Percentiles rank a stretch among this genome's conserved stretches.
Evolutionary conservation across 352 stramenopile species (phyloP).

Genomic region (Aphanomyces stellatus): DNA sequence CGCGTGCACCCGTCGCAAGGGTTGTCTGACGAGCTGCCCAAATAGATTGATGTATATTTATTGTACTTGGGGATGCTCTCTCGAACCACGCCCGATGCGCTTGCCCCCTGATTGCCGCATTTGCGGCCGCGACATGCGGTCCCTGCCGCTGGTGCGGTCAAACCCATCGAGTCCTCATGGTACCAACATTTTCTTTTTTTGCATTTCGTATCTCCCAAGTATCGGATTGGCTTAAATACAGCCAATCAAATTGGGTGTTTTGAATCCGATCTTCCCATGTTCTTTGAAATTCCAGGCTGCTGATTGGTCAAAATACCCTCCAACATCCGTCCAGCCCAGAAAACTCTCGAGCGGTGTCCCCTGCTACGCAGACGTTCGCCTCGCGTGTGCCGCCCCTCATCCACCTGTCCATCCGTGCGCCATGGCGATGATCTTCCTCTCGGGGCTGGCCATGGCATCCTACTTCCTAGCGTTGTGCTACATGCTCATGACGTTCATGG

Average conservation of each 20-base stretch:
- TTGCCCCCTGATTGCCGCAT: no score
- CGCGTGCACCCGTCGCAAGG: constrained; percentile 80
- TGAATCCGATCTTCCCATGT: neutral
- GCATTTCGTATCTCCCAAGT: no score
- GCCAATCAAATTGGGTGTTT: neutral
- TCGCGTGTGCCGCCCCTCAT: neutral
- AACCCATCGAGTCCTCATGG: no score
- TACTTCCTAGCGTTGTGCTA: constrained; percentile 86
- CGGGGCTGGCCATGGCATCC: constrained; percentile 78
- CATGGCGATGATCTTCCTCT: constrained; percentile 57
- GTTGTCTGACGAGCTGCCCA: constrained; percentile 64
- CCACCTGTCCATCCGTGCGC: neutral
- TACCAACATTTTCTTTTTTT: no score
- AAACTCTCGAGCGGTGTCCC: no score
- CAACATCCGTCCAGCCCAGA: neutral
- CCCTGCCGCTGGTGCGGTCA: no score
- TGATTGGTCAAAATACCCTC: neutral
- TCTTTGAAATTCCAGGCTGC: neutral
- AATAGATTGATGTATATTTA: no score
- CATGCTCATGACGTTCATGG: constrained; percentile 71
- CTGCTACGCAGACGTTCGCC: no score
- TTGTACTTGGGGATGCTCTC: no score
- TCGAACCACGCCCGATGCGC: no score
- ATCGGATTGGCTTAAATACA: neutral
- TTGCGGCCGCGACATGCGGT: no score